These are phyloP conservation scores for Hanseniaspora uvarum DNA, from an alignment of 1,139 yeast genomes.

Conservation along the genomic window DNA sequence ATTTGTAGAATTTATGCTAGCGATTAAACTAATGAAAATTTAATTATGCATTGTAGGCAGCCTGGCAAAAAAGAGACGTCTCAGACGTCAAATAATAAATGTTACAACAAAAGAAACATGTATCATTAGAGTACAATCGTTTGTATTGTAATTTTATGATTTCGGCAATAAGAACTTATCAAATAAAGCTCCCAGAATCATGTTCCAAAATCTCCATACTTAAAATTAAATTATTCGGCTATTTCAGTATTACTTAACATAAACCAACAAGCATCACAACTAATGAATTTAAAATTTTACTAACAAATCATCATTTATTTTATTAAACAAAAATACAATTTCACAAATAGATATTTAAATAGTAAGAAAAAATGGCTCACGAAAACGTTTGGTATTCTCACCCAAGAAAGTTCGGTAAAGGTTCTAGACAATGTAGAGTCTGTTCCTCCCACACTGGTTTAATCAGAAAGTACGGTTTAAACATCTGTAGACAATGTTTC, in stretches of 20 bases:
- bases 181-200: too few species aligned
- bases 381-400: slow-evolving; percentile 99
- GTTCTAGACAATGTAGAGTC: slow-evolving; percentile 99
- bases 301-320: background rate
- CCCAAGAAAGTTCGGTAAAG: slow-evolving; percentile 99
- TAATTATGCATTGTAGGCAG: too few species aligned
- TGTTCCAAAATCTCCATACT: background rate
- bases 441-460: slow-evolving; percentile 98
- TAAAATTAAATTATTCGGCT: background rate
- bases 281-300: background rate
- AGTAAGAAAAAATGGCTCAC: slow-evolving; percentile 77
- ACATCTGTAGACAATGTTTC: slow-evolving; percentile 99
- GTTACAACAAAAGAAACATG: too few species aligned
- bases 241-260: background rate
- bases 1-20: too few species aligned
- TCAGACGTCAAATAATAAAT: too few species aligned
- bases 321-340: background rate
- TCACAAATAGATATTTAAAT: background rate
- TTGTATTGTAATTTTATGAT: too few species aligned
- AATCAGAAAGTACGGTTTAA: slow-evolving; percentile 99
- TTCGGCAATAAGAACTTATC: too few species aligned
- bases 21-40: too few species aligned
- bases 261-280: background rate
- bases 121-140: too few species aligned
- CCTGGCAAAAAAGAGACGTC: too few species aligned